Conservation (phyloP, 805 yeast species). For the Yamadazyma insecticola region DNA sequence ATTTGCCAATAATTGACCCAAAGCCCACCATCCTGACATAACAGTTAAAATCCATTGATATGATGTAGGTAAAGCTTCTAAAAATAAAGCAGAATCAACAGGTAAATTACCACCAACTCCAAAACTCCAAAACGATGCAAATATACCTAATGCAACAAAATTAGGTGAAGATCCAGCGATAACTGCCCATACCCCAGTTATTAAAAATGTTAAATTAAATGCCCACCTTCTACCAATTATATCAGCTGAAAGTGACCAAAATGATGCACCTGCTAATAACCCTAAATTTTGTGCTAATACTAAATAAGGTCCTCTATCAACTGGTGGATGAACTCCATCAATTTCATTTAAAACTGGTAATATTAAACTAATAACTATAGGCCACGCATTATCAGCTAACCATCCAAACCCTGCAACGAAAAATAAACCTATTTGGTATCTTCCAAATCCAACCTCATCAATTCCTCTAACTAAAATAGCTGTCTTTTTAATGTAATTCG, state of each 20-base stretch:
- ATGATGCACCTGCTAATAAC: constrained; percentile 23
- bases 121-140: constrained; percentile 23
- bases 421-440: constrained; percentile 46
- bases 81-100: constrained; percentile 25
- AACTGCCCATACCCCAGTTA: constrained; percentile 22
- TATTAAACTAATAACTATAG: constrained; percentile 30
- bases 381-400: constrained; percentile 44
- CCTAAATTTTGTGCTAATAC: constrained; percentile 43
- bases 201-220: constrained; percentile 23
- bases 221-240: constrained; percentile 28
- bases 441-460: constrained; percentile 37
- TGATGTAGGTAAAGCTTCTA: constrained; percentile 23
- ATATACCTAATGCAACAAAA: constrained; percentile 24
- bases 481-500: constrained; percentile 19
- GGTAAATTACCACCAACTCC: constrained; percentile 32
- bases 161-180: constrained; percentile 26
- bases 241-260: constrained; percentile 28
- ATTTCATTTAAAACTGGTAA: constrained; percentile 25
- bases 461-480: constrained; percentile 21
- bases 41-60: constrained; percentile 25
- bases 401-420: constrained; percentile 58
- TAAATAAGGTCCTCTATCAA: constrained; percentile 28
- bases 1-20: constrained; percentile 53
- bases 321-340: constrained; percentile 34
- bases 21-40: constrained; percentile 57